These are phyloP conservation scores for Ceratonia siliqua DNA, from an alignment of 306 rosid genomes.

Conservation along the genomic window DNA sequence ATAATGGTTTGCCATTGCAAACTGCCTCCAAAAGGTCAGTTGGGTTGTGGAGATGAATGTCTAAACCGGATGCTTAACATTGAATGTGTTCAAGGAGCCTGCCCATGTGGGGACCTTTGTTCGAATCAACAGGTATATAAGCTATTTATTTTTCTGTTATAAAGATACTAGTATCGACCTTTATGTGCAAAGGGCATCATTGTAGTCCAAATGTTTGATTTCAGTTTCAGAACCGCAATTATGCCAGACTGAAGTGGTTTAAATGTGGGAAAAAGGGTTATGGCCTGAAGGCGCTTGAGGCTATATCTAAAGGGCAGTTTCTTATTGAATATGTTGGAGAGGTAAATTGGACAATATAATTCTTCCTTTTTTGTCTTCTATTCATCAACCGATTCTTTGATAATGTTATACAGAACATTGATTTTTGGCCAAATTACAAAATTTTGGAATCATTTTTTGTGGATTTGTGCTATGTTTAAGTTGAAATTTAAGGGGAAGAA, in stretches of 20 bases:
- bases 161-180: neutral
- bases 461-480: conserved; percentile 13
- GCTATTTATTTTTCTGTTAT: conserved; percentile 15
- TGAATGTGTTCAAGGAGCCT: conserved; percentile 86
- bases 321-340: conserved; percentile 99
- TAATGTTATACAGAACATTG: neutral
- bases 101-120: conserved; percentile 86
- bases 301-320: conserved; percentile 70
- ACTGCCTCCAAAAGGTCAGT: conserved; percentile 53
- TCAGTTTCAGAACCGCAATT: conserved; percentile 91
- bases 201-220: conserved; percentile 40
- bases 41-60: conserved; percentile 95
- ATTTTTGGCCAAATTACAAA: conserved; percentile 18
- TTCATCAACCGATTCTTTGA: conserved; percentile 3
- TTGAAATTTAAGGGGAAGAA: conserved; percentile 19
- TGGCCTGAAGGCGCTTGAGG: conserved; percentile 76
- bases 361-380: conserved; percentile 20
- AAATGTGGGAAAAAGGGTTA: conserved; percentile 91
- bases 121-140: conserved; percentile 89
- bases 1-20: conserved; percentile 97
- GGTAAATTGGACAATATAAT: conserved; percentile 51
- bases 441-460: conserved; percentile 29
- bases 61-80: conserved; percentile 91
- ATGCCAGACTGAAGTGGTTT: conserved; percentile 82
- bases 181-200: conserved; percentile 37